Evolutionary conservation across 345 rosid species (phyloP).

Genomic region (Salix caprea): DNA sequence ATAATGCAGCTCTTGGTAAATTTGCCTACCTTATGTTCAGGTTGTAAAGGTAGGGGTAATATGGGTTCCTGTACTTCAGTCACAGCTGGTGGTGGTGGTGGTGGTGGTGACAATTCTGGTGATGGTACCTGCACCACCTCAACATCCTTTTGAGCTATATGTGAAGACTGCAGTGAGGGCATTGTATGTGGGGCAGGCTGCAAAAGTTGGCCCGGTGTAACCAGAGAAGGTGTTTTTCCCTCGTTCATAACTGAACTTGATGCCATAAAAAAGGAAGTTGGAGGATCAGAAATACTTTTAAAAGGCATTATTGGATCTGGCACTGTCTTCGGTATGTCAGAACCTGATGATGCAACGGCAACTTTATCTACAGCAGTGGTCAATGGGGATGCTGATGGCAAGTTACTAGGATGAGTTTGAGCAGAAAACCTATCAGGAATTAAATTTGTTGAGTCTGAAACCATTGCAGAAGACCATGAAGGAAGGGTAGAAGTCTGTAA

Average conservation of each 20-base stretch:
- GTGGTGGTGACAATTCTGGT: conserved; percentile 1
- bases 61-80: conserved; percentile 25
- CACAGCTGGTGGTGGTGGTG: conserved; percentile 2
- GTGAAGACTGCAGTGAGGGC: conserved; percentile 21
- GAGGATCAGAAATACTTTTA: conserved; percentile 21
- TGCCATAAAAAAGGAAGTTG: conserved; percentile 10
- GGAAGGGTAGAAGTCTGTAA: conserved; percentile 19
- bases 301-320: conserved; percentile 22
- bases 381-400: conserved; percentile 19
- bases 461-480: conserved; percentile 12
- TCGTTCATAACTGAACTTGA: conserved; percentile 24
- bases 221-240: conserved; percentile 25
- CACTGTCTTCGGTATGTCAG: conserved; percentile 17
- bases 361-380: conserved; percentile 15
- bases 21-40: conserved; percentile 27
- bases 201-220: conserved; percentile 38
- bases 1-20: background rate
- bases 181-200: conserved; percentile 25
- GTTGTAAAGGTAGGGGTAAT: conserved; percentile 32
- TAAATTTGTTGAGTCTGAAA: conserved; percentile 24
- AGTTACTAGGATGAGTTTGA: conserved; percentile 22
- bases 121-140: conserved; percentile 29
- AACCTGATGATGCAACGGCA: conserved; percentile 9
- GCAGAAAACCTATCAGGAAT: conserved; percentile 18
- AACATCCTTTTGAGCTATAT: conserved; percentile 31